Evolutionary conservation across 371 early-diverging fungal species (phyloP).

Genomic region (Syncephalastrum sp.): DNA sequence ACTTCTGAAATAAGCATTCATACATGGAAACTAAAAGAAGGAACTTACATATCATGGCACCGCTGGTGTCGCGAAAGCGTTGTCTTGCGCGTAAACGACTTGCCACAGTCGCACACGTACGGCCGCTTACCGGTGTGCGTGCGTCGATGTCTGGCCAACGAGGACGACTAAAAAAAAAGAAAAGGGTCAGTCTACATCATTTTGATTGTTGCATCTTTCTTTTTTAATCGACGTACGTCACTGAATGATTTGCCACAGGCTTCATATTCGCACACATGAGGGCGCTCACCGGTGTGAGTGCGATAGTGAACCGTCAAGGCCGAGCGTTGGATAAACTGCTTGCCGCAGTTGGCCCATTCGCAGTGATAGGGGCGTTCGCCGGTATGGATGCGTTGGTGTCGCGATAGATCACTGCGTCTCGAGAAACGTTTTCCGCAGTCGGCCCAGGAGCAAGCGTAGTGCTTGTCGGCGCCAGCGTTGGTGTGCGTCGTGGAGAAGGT

Average conservation of each 20-base stretch:
- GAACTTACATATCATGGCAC: slow-evolving; percentile 30
- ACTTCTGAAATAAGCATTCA: neutral
- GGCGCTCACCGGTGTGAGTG: slow-evolving; percentile 77
- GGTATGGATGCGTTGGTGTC: slow-evolving; percentile 74
- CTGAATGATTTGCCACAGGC: slow-evolving; percentile 61
- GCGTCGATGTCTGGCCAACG: slow-evolving; percentile 39
- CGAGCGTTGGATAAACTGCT: slow-evolving; percentile 75
- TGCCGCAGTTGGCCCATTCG: slow-evolving; percentile 59
- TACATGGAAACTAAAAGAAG: slow-evolving; percentile 4
- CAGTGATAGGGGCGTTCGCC: slow-evolving; percentile 71
- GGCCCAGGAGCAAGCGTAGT: slow-evolving; percentile 62
- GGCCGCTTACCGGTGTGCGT: slow-evolving; percentile 44
- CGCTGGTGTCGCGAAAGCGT: slow-evolving; percentile 62
- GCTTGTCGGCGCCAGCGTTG: slow-evolving; percentile 32
- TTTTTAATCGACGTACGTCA: slow-evolving; percentile 47
- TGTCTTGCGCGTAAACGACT: slow-evolving; percentile 62
- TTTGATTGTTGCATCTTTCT: no score
- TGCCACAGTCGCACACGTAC: slow-evolving; percentile 47
- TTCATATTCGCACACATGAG: slow-evolving; percentile 66
- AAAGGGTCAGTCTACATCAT: neutral
- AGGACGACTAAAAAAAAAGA: slow-evolving; percentile 29
- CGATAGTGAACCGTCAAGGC: slow-evolving; percentile 75
- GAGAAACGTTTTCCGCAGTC: slow-evolving; percentile 74
- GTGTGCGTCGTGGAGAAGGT: slow-evolving; percentile 7
- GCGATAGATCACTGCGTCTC: slow-evolving; percentile 76